phyloP scores from a whole-genome alignment of 352 stramenopile species.

The Phytophthora lateralis region DNA sequence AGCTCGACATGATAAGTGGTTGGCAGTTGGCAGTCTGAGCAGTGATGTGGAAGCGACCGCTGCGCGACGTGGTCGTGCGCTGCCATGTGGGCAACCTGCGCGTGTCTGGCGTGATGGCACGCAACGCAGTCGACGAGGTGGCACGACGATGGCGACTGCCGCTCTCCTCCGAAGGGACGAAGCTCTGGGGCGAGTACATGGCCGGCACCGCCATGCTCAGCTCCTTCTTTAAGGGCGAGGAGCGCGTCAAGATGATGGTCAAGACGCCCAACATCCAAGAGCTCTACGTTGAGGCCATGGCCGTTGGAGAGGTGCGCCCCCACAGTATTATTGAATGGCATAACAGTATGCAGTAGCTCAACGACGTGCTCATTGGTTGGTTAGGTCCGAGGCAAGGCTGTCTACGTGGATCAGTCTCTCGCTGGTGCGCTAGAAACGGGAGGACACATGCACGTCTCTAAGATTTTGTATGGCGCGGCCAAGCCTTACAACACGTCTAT shows the following conservation, averaged over 20 bases:
- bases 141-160: slow-evolving; percentile 63
- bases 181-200: slow-evolving; percentile 90
- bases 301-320: slow-evolving; percentile 67
- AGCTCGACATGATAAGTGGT: background rate
- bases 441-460: slow-evolving; percentile 74
- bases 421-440: slow-evolving; percentile 33
- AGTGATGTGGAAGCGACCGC: slow-evolving; percentile 52
- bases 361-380: background rate
- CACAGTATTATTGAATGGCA: background rate
- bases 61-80: slow-evolving; percentile 74
- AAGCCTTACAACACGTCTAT: slow-evolving; percentile 85
- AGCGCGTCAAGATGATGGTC: slow-evolving; percentile 81
- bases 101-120: slow-evolving; percentile 76
- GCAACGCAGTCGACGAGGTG: slow-evolving; percentile 57
- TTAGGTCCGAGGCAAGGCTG: slow-evolving; percentile 70
- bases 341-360: background rate
- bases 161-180: slow-evolving; percentile 45
- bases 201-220: slow-evolving; percentile 83
- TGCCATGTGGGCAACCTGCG: slow-evolving; percentile 84
- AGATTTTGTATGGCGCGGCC: slow-evolving; percentile 73
- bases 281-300: slow-evolving; percentile 80
- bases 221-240: slow-evolving; percentile 88
- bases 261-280: slow-evolving; percentile 71
- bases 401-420: slow-evolving; percentile 39
- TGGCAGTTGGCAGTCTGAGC: slow-evolving; percentile 8